phyloP scores from a whole-genome alignment of 108 stramenopile genomes.

The Stephanodiscus minutulus region DNA sequence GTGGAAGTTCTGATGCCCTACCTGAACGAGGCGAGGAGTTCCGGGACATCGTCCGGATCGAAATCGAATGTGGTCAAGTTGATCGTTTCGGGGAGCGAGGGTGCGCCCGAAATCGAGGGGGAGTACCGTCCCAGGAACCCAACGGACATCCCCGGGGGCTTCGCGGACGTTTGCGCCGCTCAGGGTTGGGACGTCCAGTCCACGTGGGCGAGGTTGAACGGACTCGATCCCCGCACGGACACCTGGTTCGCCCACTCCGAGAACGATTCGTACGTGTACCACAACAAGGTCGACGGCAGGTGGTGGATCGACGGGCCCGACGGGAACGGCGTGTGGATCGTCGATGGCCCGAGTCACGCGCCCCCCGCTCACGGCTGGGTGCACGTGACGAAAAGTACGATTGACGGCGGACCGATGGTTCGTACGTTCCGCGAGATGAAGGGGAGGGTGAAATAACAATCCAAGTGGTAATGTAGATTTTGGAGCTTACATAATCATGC shows the following conservation, averaged over 20 bases:
- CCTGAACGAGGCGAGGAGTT: conserved; percentile 6
- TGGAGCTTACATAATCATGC: too few species aligned
- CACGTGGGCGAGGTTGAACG: conserved; percentile 45
- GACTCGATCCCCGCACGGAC: conserved; percentile 4
- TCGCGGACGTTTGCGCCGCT: conserved; percentile 26
- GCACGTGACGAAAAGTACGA: not conserved
- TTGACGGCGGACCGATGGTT: too few species aligned
- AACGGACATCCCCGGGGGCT: conserved; percentile 32
- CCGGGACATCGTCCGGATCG: conserved; percentile 15
- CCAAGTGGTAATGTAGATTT: too few species aligned
- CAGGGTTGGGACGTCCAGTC: conserved; percentile 32
- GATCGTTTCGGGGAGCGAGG: conserved; percentile 30
- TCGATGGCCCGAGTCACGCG: conserved; percentile 38
- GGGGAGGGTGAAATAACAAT: too few species aligned
- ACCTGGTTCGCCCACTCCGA: conserved; percentile 45
- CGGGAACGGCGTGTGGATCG: conserved; percentile 50
- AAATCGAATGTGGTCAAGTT: conserved; percentile 31
- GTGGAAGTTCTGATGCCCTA: conserved; percentile 29
- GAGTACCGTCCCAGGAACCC: conserved; percentile 37
- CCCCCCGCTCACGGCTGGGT: conserved; percentile 43
- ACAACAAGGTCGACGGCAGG: conserved; percentile 45
- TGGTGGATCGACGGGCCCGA: conserved; percentile 62
- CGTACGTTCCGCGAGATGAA: too few species aligned
- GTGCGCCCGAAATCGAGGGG: conserved; percentile 29
- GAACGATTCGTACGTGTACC: conserved; percentile 56